A percentile compares a stretch with the other conserved stretches of the same genome.
Conservation (phyloP, 345 rosid species). For the Anacardium occidentale region DNA sequence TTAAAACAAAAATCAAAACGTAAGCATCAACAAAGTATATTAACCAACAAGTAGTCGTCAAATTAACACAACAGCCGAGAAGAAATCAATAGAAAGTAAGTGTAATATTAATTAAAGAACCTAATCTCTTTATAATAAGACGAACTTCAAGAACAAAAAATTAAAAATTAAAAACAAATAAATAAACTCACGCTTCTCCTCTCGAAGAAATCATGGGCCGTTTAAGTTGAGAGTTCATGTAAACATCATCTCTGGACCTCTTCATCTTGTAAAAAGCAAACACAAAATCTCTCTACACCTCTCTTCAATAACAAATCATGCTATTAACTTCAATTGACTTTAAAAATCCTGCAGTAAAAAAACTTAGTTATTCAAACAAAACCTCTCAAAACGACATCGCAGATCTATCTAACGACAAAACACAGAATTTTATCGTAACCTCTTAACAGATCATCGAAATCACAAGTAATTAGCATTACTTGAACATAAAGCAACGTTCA, state of each 20-base stretch:
- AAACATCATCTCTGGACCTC: constrained; percentile 77
- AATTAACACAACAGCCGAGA: constrained; percentile 4
- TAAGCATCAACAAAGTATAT: constrained; percentile 6
- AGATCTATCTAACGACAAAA: constrained; percentile 46
- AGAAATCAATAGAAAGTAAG: constrained; percentile 7
- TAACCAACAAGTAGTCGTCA: constrained; percentile 17
- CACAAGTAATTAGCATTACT: constrained; percentile 37
- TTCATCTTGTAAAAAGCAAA: constrained; percentile 48
- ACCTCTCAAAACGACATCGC: constrained; percentile 26
- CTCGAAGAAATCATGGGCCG: constrained; percentile 61
- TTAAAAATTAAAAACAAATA: constrained; percentile 9
- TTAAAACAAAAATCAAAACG: neutral
- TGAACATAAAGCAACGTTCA: constrained; percentile 35
- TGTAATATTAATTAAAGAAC: constrained; percentile 8
- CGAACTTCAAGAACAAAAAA: constrained; percentile 14
- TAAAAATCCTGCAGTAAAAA: constrained; percentile 28
- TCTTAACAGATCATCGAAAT: constrained; percentile 37
- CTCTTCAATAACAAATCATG: constrained; percentile 39
- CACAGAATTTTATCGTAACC: constrained; percentile 27
- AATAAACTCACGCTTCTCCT: constrained; percentile 66
- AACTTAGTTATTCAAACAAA: constrained; percentile 23
- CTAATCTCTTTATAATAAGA: constrained; percentile 27
- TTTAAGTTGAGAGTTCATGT: constrained; percentile 52
- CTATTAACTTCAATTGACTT: constrained; percentile 34
- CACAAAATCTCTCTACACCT: constrained; percentile 20